Evolutionary conservation across 1,284 basidiomycete genomes (phyloP), one percentile per base, ranked within the genome.

Genomic region (Cerioporus squamosus): DNA sequence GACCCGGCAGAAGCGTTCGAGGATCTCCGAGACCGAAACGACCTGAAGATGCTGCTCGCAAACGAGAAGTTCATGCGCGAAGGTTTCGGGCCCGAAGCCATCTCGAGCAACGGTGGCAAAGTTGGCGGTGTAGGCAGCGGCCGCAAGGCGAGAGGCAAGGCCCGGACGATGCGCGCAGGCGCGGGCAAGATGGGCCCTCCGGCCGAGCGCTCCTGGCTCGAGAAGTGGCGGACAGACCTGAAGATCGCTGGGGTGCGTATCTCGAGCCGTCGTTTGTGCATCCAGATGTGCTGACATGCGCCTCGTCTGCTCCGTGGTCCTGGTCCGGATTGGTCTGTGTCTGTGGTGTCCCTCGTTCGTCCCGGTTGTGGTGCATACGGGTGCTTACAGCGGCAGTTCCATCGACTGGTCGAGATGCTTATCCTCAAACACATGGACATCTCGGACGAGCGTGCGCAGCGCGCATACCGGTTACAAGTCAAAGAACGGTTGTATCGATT

Each of bases 1-100:
- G 97, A 99, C 72, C 97, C 97, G 0, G 94, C 94, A 0, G 97
- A 99, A 75, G 91, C 93, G 9, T 97, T 97, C 70, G 95, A 97
- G 72, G 94, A 97, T 70, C 81, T 99, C 53, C 84, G 97, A 36
- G 97, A 99, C 75, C 88, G 92, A 49, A 93, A 93, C 68, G 97
- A 99, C 73, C 81, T 99, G 24, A 80, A 84, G 60, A 90, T 92
- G 81, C 80, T 98, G n/a, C 78, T 93, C 20, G 73, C 77, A 0
- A 76, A 89, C 61, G 76, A 82, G 59, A 76, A 75, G 45, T 91
- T 94, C 72, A 84, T 90, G 79, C 71, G 78, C 33, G 87, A 91
- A 73, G 86, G 81, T 20, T 85, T 90, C 63, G 82, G 84, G 17
- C 67, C 69, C 2, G 72, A 70, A 20, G 68, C 72, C n/a, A 71